phyloP scores from a whole-genome alignment of 805 yeast genomes.

The Brettanomyces naardenensis region DNA sequence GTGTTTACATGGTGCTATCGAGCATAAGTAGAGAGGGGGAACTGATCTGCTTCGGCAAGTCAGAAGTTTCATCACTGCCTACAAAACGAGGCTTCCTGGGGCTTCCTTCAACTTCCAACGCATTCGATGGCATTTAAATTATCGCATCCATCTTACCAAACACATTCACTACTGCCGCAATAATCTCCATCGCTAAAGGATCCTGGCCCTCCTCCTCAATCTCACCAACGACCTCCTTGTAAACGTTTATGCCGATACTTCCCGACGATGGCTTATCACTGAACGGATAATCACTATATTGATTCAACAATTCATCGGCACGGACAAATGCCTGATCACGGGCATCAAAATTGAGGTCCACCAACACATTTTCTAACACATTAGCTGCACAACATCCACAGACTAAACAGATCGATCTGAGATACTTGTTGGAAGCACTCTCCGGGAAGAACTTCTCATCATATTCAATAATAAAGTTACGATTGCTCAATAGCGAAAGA shows the following conservation, averaged over 20 bases:
- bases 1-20: no score
- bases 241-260: conserved; percentile 67
- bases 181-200: conserved; percentile 74
- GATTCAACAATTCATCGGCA: conserved; percentile 85
- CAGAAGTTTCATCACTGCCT: no score
- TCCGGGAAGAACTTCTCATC: conserved; percentile 63
- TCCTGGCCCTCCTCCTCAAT: conserved; percentile 38
- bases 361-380: conserved; percentile 83
- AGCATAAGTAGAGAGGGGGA: no score
- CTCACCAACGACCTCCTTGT: conserved; percentile 40
- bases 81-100: no score
- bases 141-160: conserved; percentile 90
- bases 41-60: no score
- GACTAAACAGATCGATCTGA: conserved; percentile 76
- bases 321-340: conserved; percentile 88
- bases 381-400: conserved; percentile 94
- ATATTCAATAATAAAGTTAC: conserved; percentile 52
- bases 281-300: conserved; percentile 84
- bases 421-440: conserved; percentile 54
- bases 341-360: conserved; percentile 70
- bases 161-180: conserved; percentile 88
- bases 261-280: conserved; percentile 43
- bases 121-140: conserved; percentile 33
- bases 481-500: conserved; percentile 57
- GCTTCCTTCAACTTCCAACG: no score